Base-by-base conservation (phyloP, 1,284 basidiomycete species). In the Phellopilus nigrolimitatus region DNA sequence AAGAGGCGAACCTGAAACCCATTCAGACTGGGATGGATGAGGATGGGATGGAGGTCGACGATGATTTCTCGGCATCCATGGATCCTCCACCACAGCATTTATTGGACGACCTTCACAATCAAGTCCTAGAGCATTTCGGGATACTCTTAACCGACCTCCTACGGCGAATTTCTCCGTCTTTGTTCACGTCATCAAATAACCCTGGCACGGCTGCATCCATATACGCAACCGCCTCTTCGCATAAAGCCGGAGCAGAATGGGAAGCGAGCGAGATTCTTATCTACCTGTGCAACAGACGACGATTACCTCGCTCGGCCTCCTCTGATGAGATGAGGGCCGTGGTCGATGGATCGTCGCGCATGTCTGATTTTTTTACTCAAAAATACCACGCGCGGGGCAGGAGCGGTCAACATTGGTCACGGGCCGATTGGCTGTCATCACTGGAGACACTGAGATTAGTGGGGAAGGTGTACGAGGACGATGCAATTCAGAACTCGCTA, bases 341-440 rank as follows among this genome's bases (percentile, higher is more conserved):
- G 48, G 12, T 41, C 36, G 30, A 36, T 54, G 51, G 53, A 48
- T 30, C 47, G 47, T 45, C 82, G 25, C 65, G 71, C 8, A 60
- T 78, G 37, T 73, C 71, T 25, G 62, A 69, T 31, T 83, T 87
- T 63, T 64, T 85, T 49, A 70, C 68, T 44, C 65, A 67, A 49
- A 73, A 78, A 47, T 75, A 76, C 55, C 61, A 67, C 36, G 66
- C 64, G 24, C 60, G 53, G 21, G 82, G 80, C 0, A 71, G 81
- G 34, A 65, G 74, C 22, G 86, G 85, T 3, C 76, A 80, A 60
- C 83, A 88, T 57, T 89, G 86, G 86, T 71, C 82, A 12, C 69
- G 74, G 47, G 68, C 71, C 47, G 82, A 80, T 57, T 89, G 87
- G 85, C 67, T 72, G 54, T 68, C 73, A 22, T 75, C 68, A 25